Evolutionary conservation across 2,329 filamentous ascomycete species (phyloP), one percentile per base, ranked within the genome.

Genomic region (Metarhizium anisopliae): DNA sequence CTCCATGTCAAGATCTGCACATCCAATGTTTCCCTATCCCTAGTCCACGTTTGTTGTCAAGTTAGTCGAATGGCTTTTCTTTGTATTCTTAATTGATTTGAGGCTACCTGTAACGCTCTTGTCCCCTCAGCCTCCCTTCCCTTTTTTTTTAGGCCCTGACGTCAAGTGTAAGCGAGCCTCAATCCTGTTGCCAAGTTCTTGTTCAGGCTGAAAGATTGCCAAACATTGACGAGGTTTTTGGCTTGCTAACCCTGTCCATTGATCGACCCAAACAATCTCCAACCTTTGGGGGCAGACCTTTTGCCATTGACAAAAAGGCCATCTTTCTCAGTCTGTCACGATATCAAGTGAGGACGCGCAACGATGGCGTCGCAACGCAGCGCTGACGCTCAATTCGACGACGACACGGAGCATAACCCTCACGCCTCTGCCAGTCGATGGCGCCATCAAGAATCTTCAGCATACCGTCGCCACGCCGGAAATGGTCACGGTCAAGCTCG

Each of bases 391-490:
- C 54, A 51, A 14, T 40, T 50, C 38, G 42, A 58, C 40, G 54
- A 56, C 40, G 54, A 56, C 35, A 11, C 54, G 10, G 56, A 67
- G 55, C 70, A 65, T 56, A 83, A 84, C 63, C 80, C 78, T 2
- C 71, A 85, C 64, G 77, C 78, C 42, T 85, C 82, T 8, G 63
- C 76, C 45, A 83, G 72, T 64, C 74, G 73, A 62, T 86, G 83
- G 83, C 78, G 83, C 55, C 83, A 86, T 64, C 80, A 85, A 65
- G 83, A 86, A 65, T 85, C 83, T 1, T 72, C 73, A 13, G 73
- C 80, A 38, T 86, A 75, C 64, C 74, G 75, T 52, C 74, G 75
- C 52, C 71, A 78, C 64, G 80, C 79, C 38, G 73, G 58, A 18
- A 62, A 66, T 36, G 59, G 60, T 13, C 61, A 61, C 38, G 63